Percentiles rank a stretch among this genome's conserved stretches.
Evolutionary conservation across 805 yeast species (phyloP).

Genomic region (Starmera caribaea): DNA sequence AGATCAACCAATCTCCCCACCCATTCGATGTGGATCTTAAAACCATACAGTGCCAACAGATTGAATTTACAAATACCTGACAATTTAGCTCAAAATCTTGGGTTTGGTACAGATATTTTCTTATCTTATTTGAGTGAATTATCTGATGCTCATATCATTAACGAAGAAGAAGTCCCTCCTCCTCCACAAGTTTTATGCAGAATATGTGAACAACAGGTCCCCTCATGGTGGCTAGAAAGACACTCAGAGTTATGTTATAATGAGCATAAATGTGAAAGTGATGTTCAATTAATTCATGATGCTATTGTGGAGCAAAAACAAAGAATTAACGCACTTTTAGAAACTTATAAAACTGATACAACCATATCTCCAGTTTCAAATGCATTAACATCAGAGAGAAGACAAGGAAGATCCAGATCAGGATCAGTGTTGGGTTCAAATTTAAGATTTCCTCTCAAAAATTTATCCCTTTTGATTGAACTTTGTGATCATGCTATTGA

Average conservation of each 20-base stretch:
- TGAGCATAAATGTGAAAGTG: conserved; percentile 76
- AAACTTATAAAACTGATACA: conserved; percentile 45
- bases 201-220: conserved; percentile 85
- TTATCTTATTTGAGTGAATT: conserved; percentile 61
- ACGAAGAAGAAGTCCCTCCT: conserved; percentile 59
- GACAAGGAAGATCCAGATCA: conserved; percentile 26
- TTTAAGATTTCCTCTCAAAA: conserved; percentile 51
- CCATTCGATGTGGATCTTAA: conserved; percentile 89
- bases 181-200: conserved; percentile 81
- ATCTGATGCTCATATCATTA: conserved; percentile 53
- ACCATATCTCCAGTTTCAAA: conserved; percentile 20
- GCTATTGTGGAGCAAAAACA: conserved; percentile 60
- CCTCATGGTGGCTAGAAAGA: conserved; percentile 92
- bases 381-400: conserved; percentile 8
- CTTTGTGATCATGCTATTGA: conserved; percentile 67
- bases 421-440: conserved; percentile 29
- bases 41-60: conserved; percentile 61
- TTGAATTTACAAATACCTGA: conserved; percentile 62
- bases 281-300: conserved; percentile 69
- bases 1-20: conserved; percentile 43
- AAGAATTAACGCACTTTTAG: conserved; percentile 31
- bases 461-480: conserved; percentile 46
- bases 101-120: conserved; percentile 83
- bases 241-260: conserved; percentile 83
- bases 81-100: conserved; percentile 62